phyloP scores from a whole-genome alignment of 148 eudicot genomes.

The Amaranthus cruentus region DNA sequence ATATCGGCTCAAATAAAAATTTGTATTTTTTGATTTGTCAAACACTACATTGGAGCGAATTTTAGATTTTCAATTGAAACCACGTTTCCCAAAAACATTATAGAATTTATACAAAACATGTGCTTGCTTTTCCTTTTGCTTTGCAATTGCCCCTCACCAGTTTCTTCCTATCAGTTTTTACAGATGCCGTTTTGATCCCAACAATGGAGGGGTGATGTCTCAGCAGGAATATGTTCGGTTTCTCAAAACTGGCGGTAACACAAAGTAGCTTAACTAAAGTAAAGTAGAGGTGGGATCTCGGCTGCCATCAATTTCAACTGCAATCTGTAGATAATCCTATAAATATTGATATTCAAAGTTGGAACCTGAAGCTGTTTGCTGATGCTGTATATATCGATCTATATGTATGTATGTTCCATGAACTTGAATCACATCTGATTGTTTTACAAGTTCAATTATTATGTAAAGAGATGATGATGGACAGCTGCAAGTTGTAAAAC shows the following conservation, averaged over 20 bases:
- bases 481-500: constrained; percentile 19
- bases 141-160: background rate
- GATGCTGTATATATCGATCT: constrained; percentile 15
- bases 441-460: constrained; percentile 4
- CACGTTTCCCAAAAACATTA: background rate
- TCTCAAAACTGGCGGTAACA: constrained; percentile 56
- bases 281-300: background rate
- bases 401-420: constrained; percentile 6
- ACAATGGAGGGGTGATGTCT: constrained; percentile 80
- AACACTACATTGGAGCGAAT: too few species aligned
- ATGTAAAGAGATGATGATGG: constrained; percentile 10
- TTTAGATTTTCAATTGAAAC: too few species aligned
- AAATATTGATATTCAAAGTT: constrained; percentile 9
- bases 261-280: constrained; percentile 30
- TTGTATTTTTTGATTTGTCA: too few species aligned
- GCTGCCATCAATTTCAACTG: background rate
- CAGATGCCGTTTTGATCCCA: constrained; percentile 76
- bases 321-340: constrained; percentile 13
- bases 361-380: constrained; percentile 9
- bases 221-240: constrained; percentile 77
- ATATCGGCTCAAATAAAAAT: too few species aligned
- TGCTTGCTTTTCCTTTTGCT: background rate
- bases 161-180: constrained; percentile 53
- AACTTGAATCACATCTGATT: constrained; percentile 2
- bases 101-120: background rate